Conservation (phyloP, 441 rosid genomes). For the Omphalea diandra region DNA sequence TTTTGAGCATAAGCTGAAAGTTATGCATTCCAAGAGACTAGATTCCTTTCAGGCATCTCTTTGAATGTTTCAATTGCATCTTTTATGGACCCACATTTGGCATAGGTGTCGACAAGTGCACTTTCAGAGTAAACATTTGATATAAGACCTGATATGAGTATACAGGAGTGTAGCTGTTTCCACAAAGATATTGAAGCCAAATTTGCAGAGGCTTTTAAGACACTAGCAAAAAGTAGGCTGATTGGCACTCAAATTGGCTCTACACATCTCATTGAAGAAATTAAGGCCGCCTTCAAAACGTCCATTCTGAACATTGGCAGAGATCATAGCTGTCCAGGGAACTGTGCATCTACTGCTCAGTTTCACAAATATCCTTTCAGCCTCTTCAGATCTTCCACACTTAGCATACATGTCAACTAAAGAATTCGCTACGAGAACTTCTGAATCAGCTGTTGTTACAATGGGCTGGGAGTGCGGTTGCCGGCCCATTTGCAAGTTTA, state of each 20-base stretch:
- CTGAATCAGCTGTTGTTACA: conserved; percentile 54
- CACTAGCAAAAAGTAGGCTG: conserved; percentile 78
- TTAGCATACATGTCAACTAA: conserved; percentile 90
- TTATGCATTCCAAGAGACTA: conserved; percentile 80
- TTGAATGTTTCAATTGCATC: conserved; percentile 59
- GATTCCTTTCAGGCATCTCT: conserved; percentile 76
- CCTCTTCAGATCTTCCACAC: conserved; percentile 64
- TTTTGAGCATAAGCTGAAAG: conserved; percentile 74
- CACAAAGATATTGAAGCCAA: conserved; percentile 68
- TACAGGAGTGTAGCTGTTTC: conserved; percentile 59
- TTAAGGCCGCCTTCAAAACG: conserved; percentile 59
- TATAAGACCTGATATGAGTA: conserved; percentile 64
- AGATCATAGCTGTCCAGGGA: conserved; percentile 87
- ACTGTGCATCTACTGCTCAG: conserved; percentile 54
- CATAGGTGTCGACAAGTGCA: conserved; percentile 83
- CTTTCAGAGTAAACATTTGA: conserved; percentile 67
- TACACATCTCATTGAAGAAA: conserved; percentile 57
- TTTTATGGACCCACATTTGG: conserved; percentile 79
- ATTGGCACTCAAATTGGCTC: conserved; percentile 48
- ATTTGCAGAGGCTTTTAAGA: conserved; percentile 71
- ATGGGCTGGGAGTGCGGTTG: conserved; percentile 67
- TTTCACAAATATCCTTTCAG: conserved; percentile 48
- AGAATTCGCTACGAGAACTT: conserved; percentile 59
- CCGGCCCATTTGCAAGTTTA: conserved; percentile 56
- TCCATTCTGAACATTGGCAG: conserved; percentile 72